Evolutionary conservation across 306 rosid species (phyloP).

Genomic region (Crotalaria pallida): DNA sequence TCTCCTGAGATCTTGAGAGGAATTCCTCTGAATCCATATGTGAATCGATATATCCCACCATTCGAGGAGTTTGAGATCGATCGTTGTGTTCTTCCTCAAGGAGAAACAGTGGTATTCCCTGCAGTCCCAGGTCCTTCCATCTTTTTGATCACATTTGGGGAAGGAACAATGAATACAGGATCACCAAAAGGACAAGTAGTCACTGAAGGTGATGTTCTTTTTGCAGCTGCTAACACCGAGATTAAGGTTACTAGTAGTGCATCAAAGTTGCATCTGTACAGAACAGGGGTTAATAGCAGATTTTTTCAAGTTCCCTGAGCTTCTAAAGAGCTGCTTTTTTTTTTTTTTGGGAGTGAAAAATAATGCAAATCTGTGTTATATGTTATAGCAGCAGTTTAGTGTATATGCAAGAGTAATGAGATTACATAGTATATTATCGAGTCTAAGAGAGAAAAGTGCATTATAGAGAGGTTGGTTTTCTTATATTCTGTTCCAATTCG

Average conservation of each 20-base stretch:
- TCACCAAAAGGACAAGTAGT: conserved; percentile 32
- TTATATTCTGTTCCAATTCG: not conserved
- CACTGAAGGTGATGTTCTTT: conserved; percentile 74
- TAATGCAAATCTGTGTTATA: conserved; percentile 11
- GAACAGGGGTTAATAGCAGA: conserved; percentile 74
- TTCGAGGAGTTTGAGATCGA: conserved; percentile 92
- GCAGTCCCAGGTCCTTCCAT: conserved; percentile 78
- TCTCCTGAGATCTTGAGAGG: conserved; percentile 75
- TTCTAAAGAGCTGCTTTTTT: not conserved
- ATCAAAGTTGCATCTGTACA: conserved; percentile 57
- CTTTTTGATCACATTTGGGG: conserved; percentile 54
- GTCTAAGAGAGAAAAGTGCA: conserved; percentile 1
- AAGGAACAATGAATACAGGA: conserved; percentile 49
- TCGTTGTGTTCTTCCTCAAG: conserved; percentile 56
- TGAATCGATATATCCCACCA: conserved; percentile 68
- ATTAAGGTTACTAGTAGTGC: conserved; percentile 45
- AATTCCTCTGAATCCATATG: conserved; percentile 45
- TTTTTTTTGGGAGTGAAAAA: conserved; percentile 14
- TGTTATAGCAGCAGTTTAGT: conserved; percentile 27
- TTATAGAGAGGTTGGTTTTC: conserved; percentile 23
- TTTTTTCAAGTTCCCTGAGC: conserved; percentile 39
- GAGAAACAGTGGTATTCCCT: conserved; percentile 52
- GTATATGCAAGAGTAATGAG: conserved; percentile 29
- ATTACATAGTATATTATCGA: conserved; percentile 9
- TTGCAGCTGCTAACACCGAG: conserved; percentile 70